Evolutionary conservation across 176 grass and related monocot species (phyloP), one percentile per base, ranked within the genome.

Genomic region (Eragrostis curvula): DNA sequence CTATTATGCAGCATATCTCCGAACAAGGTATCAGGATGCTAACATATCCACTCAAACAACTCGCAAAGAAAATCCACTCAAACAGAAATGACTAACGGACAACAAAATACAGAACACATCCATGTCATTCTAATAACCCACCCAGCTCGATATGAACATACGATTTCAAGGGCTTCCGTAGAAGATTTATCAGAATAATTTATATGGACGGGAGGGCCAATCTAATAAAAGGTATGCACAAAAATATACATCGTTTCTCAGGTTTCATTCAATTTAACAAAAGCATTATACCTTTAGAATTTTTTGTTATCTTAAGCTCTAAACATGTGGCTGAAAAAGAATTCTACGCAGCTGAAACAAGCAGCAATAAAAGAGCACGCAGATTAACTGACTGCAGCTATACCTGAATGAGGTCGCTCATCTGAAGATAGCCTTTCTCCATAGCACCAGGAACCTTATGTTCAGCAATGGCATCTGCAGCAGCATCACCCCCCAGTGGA

Each of bases 381-480:
- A n/a, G n/a, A n/a, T n/a, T n/a, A n/a, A n/a, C n/a, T n/a, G n/a
- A n/a, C n/a, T 68, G 81, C 40, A 60, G 14, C 8, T 58, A 74
- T 90, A 94, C 95, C 90, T 94, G 84, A 66, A 88, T 30, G 76
- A 95, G 66, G 62, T 98, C 96, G 40, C 77, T 88, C 77, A 95
- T 88, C 72, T 98, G 86, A 79, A 98, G 75, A 91, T 85, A 95
- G 42, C 89, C 90, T 46, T 82, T 76, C 49, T 95, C 86, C 69
- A 79, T 41, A 48, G 77, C 78, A 59, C 91, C 92, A 91, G 85
- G 84, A 39, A 76, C 32, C 25, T 91, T 82, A 55, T 51, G 71
- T 69, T 89, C 75, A 45, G 40, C 86, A 75, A 70, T 23, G 3
- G 62, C 59, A 32, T 70, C 42, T 36, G 41, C 85, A 77, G 59